Base-by-base conservation (phyloP, 2,329 filamentous ascomycete species). In the Lasiodiplodia gonubiensis region DNA sequence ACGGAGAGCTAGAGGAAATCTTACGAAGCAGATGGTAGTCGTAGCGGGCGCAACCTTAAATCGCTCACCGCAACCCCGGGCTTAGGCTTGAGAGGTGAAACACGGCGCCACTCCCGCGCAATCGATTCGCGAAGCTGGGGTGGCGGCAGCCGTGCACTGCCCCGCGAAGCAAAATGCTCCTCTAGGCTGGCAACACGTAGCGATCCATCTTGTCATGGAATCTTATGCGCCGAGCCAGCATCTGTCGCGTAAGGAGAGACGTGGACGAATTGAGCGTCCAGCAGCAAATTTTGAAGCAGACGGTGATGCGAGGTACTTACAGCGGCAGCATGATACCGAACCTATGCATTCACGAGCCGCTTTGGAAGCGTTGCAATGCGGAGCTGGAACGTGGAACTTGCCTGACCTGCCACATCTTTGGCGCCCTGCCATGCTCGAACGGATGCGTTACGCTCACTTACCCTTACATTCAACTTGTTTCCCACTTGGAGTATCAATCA, bases 21-120 rank as follows among this genome's bases (percentile, higher is more conserved):
- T 57, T 35, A 53, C 12, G 25, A 35, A 33, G 33, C 21, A 35
- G 30, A 33, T 33, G 30, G 30, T 33, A 33, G 30, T 33, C 6
- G 16, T 8, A 54, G 18, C n/a, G 25, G 12, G 6, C 25, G 25
- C n/a, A 33, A 54, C 11, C 12, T 46, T 60, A 33, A 42, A 48
- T 49, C 25, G 18, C 25, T 60, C 27, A 33, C 14, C 39, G 11
- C 18, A 23, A n/a, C 27, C 37, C 35, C 55, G 11, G 55, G 55
- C 23, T 21, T n/a, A 23, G 33, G 54, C 25, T 60, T 49, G 30
- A 25, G 39, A 33, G 16, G 25, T 60, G 57, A 60, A 60, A 60
- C 57, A 25, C 39, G n/a, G 30, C 57, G 57, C 57, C 57, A 49
- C 57, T 33, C 25, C 57, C 57, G 57, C 25, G 7, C 25, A 42